phyloP scores from a whole-genome alignment of 2,329 filamentous ascomycete species.

The Cladophialophora exuberans region DNA sequence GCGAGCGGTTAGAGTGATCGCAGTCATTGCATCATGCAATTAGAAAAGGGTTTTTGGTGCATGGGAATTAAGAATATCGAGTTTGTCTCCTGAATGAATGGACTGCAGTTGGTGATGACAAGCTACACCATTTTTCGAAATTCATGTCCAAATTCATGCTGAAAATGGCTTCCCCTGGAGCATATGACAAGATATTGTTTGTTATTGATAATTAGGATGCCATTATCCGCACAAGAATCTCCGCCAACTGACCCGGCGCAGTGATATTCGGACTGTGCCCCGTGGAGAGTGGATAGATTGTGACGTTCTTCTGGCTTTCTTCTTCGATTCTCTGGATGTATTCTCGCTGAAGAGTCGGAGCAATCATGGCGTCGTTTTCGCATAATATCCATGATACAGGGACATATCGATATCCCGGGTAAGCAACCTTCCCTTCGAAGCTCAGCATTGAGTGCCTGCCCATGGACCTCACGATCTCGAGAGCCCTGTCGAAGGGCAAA shows the following conservation, averaged over 20 bases:
- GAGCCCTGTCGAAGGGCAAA: conserved; percentile 17
- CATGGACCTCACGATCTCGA: conserved; percentile 27
- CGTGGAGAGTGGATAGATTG: conserved; percentile 36
- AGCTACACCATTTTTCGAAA: too few relatives aligned
- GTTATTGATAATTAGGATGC: too few relatives aligned
- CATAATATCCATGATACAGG: conserved; percentile 41
- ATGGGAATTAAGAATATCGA: too few relatives aligned
- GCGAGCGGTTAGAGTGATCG: too few relatives aligned
- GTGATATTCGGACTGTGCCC: conserved; percentile 38
- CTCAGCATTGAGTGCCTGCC: conserved; percentile 35
- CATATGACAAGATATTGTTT: too few relatives aligned
- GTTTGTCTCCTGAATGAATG: too few relatives aligned
- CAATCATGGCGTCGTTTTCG: conserved; percentile 37
- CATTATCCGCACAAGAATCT: conserved; percentile 16
- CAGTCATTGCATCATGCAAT: too few relatives aligned
- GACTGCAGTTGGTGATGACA: too few relatives aligned
- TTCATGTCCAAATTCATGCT: too few relatives aligned
- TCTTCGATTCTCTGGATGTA: conserved; percentile 39
- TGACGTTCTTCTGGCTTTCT: conserved; percentile 38
- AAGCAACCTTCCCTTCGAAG: conserved; percentile 38
- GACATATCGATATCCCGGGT: conserved; percentile 40
- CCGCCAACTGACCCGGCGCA: conserved; percentile 32
- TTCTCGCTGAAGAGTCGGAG: conserved; percentile 35
- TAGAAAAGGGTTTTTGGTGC: too few relatives aligned
- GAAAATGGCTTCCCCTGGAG: too few relatives aligned